These are phyloP conservation scores for Globisporangium iwayamae DNA, from an alignment of 352 stramenopile genomes.

Conservation along the genomic window DNA sequence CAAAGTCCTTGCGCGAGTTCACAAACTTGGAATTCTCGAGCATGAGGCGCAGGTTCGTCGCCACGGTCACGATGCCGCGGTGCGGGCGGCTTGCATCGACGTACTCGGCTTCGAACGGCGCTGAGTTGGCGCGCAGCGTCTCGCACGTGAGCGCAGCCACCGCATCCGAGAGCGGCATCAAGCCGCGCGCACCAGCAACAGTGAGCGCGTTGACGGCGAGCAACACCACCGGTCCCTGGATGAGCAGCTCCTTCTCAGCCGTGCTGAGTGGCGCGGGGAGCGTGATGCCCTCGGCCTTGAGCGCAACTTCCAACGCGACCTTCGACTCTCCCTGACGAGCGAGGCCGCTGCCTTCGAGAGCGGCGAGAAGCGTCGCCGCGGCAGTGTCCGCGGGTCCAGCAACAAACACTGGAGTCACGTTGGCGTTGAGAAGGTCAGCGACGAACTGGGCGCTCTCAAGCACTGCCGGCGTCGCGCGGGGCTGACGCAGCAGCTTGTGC, in stretches of 20 bases:
- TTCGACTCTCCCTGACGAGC: constrained; percentile 16
- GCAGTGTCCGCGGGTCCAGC: constrained; percentile 23
- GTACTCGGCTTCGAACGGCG: constrained; percentile 81
- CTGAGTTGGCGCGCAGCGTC: constrained; percentile 50
- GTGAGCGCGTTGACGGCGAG: constrained; percentile 54
- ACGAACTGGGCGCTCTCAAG: constrained; percentile 43
- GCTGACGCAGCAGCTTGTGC: constrained; percentile 20
- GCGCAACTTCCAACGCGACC: constrained; percentile 18
- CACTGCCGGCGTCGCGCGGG: constrained; percentile 21
- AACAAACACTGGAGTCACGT: constrained; percentile 35
- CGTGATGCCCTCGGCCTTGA: constrained; percentile 26
- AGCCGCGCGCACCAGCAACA: constrained; percentile 55
- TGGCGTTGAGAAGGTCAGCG: constrained; percentile 54
- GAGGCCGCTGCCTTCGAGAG: constrained; percentile 25
- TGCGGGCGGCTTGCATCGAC: constrained; percentile 79
- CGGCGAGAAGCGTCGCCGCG: constrained; percentile 26
- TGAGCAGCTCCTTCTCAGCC: constrained; percentile 35
- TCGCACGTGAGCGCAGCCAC: constrained; percentile 85
- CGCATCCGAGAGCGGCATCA: constrained; percentile 67
- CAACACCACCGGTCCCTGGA: constrained; percentile 32
- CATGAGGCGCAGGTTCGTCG: constrained; percentile 82
- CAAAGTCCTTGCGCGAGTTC: constrained; percentile 45
- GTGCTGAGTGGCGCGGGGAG: constrained; percentile 37
- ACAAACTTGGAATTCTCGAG: constrained; percentile 86
- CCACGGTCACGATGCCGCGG: constrained; percentile 83